These are phyloP conservation scores for Prunus dulcis DNA, from an alignment of 306 rosid species.

Conservation along the genomic window DNA sequence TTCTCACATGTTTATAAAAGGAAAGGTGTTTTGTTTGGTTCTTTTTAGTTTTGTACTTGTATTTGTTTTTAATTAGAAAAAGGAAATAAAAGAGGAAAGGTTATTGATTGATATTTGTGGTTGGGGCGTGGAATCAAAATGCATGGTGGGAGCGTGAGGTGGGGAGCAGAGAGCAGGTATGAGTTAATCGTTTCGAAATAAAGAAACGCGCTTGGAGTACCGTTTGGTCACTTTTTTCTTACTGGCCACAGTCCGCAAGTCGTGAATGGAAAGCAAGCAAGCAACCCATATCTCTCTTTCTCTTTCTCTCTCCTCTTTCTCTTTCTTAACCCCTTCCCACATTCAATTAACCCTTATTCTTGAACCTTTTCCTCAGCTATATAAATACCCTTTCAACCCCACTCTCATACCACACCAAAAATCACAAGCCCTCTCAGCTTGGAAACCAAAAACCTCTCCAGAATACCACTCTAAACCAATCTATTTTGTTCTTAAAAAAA, in stretches of 20 bases:
- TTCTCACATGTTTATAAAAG: too few relatives aligned
- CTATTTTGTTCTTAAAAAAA: too few relatives aligned
- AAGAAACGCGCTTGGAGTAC: slow-evolving; percentile 38
- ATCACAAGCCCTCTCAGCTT: neutral
- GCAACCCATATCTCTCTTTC: slow-evolving; percentile 26
- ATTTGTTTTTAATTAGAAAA: neutral
- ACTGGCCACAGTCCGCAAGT: slow-evolving; percentile 35
- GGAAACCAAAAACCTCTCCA: neutral
- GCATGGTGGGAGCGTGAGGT: neutral
- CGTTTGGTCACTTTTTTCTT: slow-evolving; percentile 33
- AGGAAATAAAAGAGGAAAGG: neutral
- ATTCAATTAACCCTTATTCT: neutral
- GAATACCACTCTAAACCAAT: neutral
- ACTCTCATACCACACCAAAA: neutral
- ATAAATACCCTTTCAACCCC: slow-evolving; percentile 14
- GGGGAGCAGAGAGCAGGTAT: neutral
- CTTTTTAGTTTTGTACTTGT: neutral
- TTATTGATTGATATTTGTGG: too few relatives aligned
- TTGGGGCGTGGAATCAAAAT: slow-evolving; percentile 27
- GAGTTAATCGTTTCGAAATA: neutral
- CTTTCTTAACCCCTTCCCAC: slow-evolving; percentile 32
- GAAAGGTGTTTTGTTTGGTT: neutral
- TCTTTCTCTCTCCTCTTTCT: slow-evolving; percentile 11
- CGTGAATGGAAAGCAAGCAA: slow-evolving; percentile 48
- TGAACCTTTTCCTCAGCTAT: slow-evolving; percentile 13